Evolutionary conservation across 73 alveolate genomes (phyloP).

Genomic region (Symbiodinium pilosum): DNA sequence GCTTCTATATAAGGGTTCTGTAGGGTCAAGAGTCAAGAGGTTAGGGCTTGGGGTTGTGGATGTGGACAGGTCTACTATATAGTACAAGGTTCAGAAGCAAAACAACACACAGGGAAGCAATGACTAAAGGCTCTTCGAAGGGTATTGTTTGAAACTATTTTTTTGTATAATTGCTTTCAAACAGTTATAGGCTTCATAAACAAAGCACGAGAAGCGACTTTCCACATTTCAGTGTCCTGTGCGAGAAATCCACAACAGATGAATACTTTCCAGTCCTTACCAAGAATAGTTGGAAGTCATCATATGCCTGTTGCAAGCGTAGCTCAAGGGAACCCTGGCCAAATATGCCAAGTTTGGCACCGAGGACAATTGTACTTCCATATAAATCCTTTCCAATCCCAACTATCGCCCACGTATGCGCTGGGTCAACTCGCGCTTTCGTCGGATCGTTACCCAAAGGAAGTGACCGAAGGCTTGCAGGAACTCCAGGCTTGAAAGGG

Average conservation of each 20-base stretch:
- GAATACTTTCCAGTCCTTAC: background rate
- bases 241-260: slow-evolving; percentile 3
- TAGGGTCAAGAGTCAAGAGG: too few relatives aligned
- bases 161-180: too few relatives aligned
- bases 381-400: slow-evolving; percentile 17
- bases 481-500: background rate
- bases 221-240: slow-evolving; percentile 1
- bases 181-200: too few relatives aligned
- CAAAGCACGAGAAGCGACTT: background rate
- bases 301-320: background rate
- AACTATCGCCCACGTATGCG: slow-evolving; percentile 42
- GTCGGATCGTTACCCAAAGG: background rate
- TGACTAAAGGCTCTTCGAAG: too few relatives aligned
- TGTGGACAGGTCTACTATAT: too few relatives aligned
- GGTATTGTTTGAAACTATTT: too few relatives aligned
- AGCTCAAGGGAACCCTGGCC: background rate
- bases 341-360: background rate
- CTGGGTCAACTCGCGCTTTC: slow-evolving; percentile 11
- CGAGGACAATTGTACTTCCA: background rate
- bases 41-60: too few relatives aligned
- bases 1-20: too few relatives aligned
- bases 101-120: too few relatives aligned
- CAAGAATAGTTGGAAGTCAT: background rate
- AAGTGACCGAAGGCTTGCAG: background rate
- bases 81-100: too few relatives aligned